Evolutionary conservation across 495 filamentous ascomycete genomes (phyloP).

Genomic region (Neurospora sp.): DNA sequence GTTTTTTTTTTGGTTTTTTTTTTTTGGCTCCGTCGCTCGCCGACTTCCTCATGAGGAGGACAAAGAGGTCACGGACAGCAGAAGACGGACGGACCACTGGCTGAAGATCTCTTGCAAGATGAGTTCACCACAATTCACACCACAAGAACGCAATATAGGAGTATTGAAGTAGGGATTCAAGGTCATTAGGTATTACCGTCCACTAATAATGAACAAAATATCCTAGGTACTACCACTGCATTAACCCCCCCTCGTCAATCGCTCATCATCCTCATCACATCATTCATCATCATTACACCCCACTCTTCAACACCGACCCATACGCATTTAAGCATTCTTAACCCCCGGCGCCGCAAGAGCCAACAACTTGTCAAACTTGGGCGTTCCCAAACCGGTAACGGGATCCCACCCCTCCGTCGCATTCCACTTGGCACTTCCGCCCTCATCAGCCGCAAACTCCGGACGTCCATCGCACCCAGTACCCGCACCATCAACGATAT

Average conservation of each 20-base stretch:
- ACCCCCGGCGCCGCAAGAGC: conserved; percentile 15
- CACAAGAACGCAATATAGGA: too few relatives aligned
- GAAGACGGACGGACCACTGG: too few relatives aligned
- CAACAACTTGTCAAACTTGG: conserved; percentile 20
- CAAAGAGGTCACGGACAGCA: not conserved
- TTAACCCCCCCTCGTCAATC: not conserved
- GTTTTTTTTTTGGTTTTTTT: not conserved
- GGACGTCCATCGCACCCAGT: conserved; percentile 46
- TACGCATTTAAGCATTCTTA: conserved; percentile 9
- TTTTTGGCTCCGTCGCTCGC: not conserved
- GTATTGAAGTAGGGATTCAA: not conserved
- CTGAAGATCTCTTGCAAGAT: too few relatives aligned
- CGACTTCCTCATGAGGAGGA: not conserved
- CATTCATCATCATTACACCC: not conserved
- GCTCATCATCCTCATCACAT: not conserved
- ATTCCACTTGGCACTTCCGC: conserved; percentile 48
- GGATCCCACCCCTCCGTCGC: conserved; percentile 37
- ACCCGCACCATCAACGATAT: conserved; percentile 50
- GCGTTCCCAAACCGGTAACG: conserved; percentile 36
- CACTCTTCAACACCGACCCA: not conserved
- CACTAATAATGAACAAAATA: not conserved
- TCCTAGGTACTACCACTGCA: not conserved
- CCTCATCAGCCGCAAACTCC: conserved; percentile 9
- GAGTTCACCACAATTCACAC: not conserved
- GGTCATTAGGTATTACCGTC: not conserved